Evolutionary conservation across 192 early-diverging fungal genomes (phyloP).

Genomic region (Dissophora globulifera): DNA sequence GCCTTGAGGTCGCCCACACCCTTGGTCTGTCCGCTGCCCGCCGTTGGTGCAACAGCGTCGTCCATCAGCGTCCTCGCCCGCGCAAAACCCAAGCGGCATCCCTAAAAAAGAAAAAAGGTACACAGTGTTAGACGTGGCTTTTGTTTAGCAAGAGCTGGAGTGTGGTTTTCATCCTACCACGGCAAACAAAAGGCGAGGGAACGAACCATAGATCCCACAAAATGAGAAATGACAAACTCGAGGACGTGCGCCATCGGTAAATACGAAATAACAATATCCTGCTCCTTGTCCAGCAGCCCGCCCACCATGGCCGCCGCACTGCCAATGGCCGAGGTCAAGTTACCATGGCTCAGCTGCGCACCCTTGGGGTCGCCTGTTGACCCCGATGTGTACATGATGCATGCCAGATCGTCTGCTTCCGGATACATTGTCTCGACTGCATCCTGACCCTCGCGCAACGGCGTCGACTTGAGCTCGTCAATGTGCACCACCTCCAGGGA

Average conservation of each 20-base stretch:
- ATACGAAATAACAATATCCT: conserved; percentile 76
- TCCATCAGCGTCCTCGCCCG: conserved; percentile 75
- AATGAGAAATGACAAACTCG: conserved; percentile 84
- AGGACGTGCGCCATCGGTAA: conserved; percentile 89
- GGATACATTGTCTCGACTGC: conserved; percentile 70
- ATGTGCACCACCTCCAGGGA: conserved; percentile 77
- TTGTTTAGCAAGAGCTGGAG: too few species aligned
- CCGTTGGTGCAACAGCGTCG: conserved; percentile 53
- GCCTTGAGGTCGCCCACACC: conserved; percentile 77
- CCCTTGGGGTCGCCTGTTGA: conserved; percentile 93
- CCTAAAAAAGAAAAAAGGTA: conserved; percentile 30
- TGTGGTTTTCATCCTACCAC: conserved; percentile 43
- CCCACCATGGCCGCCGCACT: conserved; percentile 30
- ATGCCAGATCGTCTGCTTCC: conserved; percentile 69
- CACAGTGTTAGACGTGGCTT: background rate
- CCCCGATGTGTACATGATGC: conserved; percentile 91
- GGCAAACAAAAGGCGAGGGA: conserved; percentile 60
- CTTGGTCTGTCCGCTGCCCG: conserved; percentile 58
- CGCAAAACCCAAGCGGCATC: conserved; percentile 72
- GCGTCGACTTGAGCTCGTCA: too few species aligned
- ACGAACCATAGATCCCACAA: conserved; percentile 76
- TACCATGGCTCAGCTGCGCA: conserved; percentile 81
- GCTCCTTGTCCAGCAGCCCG: conserved; percentile 2
- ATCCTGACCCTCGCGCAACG: conserved; percentile 67
- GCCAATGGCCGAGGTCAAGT: conserved; percentile 83